phyloP scores from a whole-genome alignment of 495 filamentous ascomycete species.

The Aspergillus nanangensis region DNA sequence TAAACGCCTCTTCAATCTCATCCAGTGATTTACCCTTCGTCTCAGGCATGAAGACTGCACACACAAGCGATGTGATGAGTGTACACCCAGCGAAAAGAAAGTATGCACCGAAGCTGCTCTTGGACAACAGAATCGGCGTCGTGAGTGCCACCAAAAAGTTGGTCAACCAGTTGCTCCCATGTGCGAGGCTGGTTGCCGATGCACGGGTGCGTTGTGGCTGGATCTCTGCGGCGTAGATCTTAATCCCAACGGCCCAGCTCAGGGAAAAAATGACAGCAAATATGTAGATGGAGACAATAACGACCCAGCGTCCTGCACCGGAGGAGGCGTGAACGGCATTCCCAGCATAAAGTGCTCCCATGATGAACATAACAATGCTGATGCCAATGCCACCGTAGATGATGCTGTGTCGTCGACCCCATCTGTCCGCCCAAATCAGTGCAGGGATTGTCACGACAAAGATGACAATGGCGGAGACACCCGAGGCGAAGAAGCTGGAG shows the following conservation, averaged over 20 bases:
- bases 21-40: constrained; percentile 53
- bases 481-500: constrained; percentile 51
- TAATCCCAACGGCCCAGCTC: constrained; percentile 52
- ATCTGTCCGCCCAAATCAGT: constrained; percentile 52
- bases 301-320: constrained; percentile 51
- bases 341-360: constrained; percentile 48
- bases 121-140: constrained; percentile 57
- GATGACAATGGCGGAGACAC: constrained; percentile 49
- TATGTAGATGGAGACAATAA: constrained; percentile 29
- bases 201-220: constrained; percentile 51
- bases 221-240: constrained; percentile 52
- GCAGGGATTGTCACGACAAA: constrained; percentile 46
- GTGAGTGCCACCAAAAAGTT: constrained; percentile 65
- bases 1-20: constrained; percentile 54
- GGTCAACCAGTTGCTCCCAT: constrained; percentile 46
- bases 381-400: constrained; percentile 52
- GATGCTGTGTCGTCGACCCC: constrained; percentile 52
- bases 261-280: constrained; percentile 23
- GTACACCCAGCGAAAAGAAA: constrained; percentile 55
- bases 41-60: constrained; percentile 55
- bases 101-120: constrained; percentile 53
- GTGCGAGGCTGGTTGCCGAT: constrained; percentile 40
- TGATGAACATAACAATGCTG: constrained; percentile 42
- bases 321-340: constrained; percentile 36
- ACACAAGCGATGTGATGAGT: constrained; percentile 45